These are phyloP conservation scores for Diplodia intermedia DNA, from an alignment of 2,329 filamentous ascomycete genomes.

Conservation along the genomic window DNA sequence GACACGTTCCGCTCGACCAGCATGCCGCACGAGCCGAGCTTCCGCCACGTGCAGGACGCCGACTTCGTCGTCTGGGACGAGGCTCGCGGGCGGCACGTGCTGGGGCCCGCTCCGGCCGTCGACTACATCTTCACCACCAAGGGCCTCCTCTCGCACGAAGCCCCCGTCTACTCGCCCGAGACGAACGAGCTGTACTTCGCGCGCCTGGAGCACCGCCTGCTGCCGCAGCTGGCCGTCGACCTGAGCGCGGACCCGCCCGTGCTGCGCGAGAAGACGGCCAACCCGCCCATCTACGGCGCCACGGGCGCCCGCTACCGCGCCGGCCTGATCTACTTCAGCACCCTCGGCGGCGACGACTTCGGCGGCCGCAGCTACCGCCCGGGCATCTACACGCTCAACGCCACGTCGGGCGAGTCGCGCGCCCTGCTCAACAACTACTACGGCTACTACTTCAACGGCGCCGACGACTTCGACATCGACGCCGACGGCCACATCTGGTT, in stretches of 20 bases:
- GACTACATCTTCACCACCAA: constrained; percentile 35
- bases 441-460: constrained; percentile 23
- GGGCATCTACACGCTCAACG: constrained; percentile 23
- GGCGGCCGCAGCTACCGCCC: neutral
- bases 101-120: constrained; percentile 36
- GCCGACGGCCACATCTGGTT: constrained; percentile 24
- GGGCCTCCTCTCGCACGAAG: constrained; percentile 26
- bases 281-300: constrained; percentile 11
- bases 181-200: constrained; percentile 26
- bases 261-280: neutral
- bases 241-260: constrained; percentile 6
- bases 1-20: constrained; percentile 7
- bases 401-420: neutral
- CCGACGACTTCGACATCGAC: constrained; percentile 22
- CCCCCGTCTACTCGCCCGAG: constrained; percentile 33
- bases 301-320: constrained; percentile 1
- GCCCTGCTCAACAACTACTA: constrained; percentile 30
- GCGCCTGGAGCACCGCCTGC: neutral
- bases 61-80: constrained; percentile 42
- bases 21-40: constrained; percentile 36
- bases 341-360: neutral
- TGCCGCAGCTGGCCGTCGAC: constrained; percentile 11
- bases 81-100: constrained; percentile 34
- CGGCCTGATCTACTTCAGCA: constrained; percentile 18
- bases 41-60: constrained; percentile 35